Base-by-base conservation (phyloP, 257 asterid species). In the Sherardia arvensis region DNA sequence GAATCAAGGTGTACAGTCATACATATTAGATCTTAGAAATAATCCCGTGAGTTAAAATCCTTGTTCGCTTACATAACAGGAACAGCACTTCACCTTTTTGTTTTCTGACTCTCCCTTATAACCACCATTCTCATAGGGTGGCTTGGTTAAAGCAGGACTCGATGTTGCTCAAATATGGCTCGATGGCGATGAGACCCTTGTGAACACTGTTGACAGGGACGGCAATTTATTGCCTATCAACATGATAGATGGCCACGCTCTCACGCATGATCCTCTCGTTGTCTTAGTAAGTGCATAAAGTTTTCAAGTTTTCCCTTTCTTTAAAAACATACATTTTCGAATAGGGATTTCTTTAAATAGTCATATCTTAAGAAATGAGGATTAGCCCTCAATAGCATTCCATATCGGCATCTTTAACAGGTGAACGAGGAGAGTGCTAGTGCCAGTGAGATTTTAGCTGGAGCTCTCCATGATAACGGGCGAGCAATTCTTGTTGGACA, bases 131-230 rank as follows among this genome's bases (percentile, higher is more conserved):
- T 62, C 74, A 66, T 74, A 91, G 96, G 98, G 98, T 7, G 98
- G 98, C 57, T 72, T 88, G 80, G 98, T 91, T 6, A 86, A 76
- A 61, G 90, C 87, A 43, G 98, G 98, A 34, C 88, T 91, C n/a
- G 98, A 91, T 71, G 96, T 91, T 64, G 98, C 98, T 68, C 92
- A 86, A 68, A 81, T 91, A 59, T 91, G 98, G 98, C 83, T 91
- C 2, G 96, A 91, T 10, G 98, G 98, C 12, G 81, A 81, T 6
- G 96, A 79, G 76, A 91, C 94, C 22, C 87, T 91, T 29, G 98
- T 91, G 45, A 91, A 88, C 87, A 88, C 96, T 27, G 76, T 88
- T 17, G 98, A 91, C 53, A 80, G 98, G 65, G 81, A 81, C 1
- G 96, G 98, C 11, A 82, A 79, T 68, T 77, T 86, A 89, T 51